Conservation (phyloP, 257 asterid species). For the Petrea volubilis region DNA sequence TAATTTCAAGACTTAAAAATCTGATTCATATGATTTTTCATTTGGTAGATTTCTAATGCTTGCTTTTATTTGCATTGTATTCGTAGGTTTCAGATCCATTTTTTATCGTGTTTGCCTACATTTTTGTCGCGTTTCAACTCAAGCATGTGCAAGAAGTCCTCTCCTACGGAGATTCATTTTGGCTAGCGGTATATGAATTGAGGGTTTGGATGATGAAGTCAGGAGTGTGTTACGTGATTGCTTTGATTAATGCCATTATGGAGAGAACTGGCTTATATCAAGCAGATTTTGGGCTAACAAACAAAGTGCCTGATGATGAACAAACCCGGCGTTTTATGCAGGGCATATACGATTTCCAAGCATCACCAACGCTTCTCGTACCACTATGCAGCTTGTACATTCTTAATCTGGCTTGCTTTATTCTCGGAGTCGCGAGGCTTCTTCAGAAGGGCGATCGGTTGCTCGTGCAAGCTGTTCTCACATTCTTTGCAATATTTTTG, state of each 20-base stretch:
- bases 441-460: constrained; percentile 22
- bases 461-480: constrained; percentile 38
- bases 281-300: constrained; percentile 63
- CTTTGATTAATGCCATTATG: constrained; percentile 42
- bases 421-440: constrained; percentile 35
- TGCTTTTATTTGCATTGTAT: no score
- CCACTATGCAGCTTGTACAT: constrained; percentile 55
- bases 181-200: constrained; percentile 51
- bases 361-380: constrained; percentile 36
- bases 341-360: constrained; percentile 62
- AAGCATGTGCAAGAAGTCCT: constrained; percentile 59
- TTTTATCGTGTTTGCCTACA: constrained; percentile 42
- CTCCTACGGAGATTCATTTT: constrained; percentile 48
- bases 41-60: no score
- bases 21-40: no score
- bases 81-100: constrained; percentile 51
- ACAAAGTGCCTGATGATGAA: constrained; percentile 54
- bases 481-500: constrained; percentile 42
- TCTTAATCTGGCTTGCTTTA: constrained; percentile 38
- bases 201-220: constrained; percentile 69
- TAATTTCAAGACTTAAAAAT: no score
- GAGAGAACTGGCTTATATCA: constrained; percentile 40
- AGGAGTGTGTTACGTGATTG: constrained; percentile 51
- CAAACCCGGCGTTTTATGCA: constrained; percentile 36
- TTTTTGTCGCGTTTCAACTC: constrained; percentile 44